These are phyloP conservation scores for Picochlorum sp. DNA, from an alignment of 139 green algal genomes.

Conservation along the genomic window DNA sequence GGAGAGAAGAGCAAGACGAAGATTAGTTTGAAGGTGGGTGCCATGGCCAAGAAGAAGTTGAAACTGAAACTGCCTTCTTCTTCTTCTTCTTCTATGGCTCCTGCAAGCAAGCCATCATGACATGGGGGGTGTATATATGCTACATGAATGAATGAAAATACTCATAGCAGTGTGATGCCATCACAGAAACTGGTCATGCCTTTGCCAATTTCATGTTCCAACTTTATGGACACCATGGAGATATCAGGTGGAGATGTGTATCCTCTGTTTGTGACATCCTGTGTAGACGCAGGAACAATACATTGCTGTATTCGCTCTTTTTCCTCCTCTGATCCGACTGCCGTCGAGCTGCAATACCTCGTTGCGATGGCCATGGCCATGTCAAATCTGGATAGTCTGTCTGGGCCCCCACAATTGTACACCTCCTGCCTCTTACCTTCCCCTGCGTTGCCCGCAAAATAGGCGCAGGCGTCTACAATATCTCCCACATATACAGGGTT, in stretches of 20 bases:
- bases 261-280: conserved; percentile 6
- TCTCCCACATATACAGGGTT: conserved; percentile 51
- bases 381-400: conserved; percentile 45
- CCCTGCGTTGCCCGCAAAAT: conserved; percentile 9
- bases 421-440: neutral
- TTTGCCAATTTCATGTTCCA: neutral
- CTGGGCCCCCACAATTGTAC: conserved; percentile 40
- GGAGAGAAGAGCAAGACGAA: neutral
- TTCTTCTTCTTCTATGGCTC: too few relatives aligned
- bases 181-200: neutral
- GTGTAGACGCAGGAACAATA: too few relatives aligned
- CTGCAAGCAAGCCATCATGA: neutral
- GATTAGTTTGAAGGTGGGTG: neutral
- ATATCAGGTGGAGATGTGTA: conserved; percentile 21
- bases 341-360: neutral
- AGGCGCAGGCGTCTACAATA: conserved; percentile 30
- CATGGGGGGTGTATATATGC: too few relatives aligned
- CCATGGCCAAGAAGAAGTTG: neutral
- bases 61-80: neutral
- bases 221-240: neutral
- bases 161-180: neutral
- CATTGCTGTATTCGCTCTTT: too few relatives aligned
- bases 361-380: conserved; percentile 38
- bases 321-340: too few relatives aligned
- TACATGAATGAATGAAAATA: neutral